These are phyloP conservation scores for Penicillium paradoxum DNA, from an alignment of 495 filamentous ascomycete genomes.

Conservation along the genomic window DNA sequence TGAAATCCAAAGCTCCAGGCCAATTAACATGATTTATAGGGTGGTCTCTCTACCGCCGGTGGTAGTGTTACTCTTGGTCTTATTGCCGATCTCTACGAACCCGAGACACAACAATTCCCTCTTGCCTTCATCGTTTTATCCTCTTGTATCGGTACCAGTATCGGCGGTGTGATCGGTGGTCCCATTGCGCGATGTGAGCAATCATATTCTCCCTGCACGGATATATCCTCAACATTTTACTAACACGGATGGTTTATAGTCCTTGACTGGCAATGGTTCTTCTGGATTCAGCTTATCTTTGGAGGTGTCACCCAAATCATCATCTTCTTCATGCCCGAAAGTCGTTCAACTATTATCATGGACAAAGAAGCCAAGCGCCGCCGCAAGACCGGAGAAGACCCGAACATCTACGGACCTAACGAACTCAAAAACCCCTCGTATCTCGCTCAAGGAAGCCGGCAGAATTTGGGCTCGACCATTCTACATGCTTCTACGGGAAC, in stretches of 20 bases:
- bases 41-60: constrained; percentile 57
- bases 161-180: constrained; percentile 75
- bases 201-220: background rate
- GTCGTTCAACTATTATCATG: constrained; percentile 60
- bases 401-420: constrained; percentile 58
- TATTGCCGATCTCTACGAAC: constrained; percentile 71
- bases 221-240: background rate
- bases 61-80: constrained; percentile 76
- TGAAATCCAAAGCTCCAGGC: background rate
- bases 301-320: constrained; percentile 59
- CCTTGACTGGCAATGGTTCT: constrained; percentile 66
- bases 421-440: constrained; percentile 50
- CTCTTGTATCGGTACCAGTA: constrained; percentile 65
- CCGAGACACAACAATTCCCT: constrained; percentile 58
- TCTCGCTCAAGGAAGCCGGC: constrained; percentile 51
- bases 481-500: constrained; percentile 68
- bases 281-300: constrained; percentile 77
- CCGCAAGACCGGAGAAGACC: constrained; percentile 49
- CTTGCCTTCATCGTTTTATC: constrained; percentile 71
- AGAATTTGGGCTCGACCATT: constrained; percentile 65
- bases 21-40: constrained; percentile 14
- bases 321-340: constrained; percentile 64
- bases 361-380: constrained; percentile 60
- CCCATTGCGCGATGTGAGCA: constrained; percentile 55
- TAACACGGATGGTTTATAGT: constrained; percentile 11